These are phyloP conservation scores for Melanogaster broomeanus DNA, from an alignment of 768 basidiomycete species.

Conservation along the genomic window DNA sequence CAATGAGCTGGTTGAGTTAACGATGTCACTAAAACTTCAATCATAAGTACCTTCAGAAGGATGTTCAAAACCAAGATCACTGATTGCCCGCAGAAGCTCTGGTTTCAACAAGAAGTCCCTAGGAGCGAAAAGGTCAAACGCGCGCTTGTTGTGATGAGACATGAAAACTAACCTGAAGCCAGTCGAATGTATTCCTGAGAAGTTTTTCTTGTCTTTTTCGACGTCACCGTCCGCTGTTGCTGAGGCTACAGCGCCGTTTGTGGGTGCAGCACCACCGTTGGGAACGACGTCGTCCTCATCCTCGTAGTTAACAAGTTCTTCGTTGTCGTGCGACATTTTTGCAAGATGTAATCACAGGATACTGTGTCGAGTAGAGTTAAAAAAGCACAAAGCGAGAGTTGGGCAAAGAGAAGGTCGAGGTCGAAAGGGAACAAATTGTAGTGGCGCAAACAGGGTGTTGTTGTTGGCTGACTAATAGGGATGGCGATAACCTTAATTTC, in stretches of 20 bases:
- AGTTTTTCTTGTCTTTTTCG: conserved; percentile 94
- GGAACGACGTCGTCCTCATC: conserved; percentile 82
- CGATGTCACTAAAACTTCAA: background rate
- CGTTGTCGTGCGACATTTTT: conserved; percentile 81
- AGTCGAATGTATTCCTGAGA: conserved; percentile 99
- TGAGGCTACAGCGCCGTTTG: conserved; percentile 49
- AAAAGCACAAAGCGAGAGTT: conserved; percentile 21
- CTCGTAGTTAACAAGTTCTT: conserved; percentile 94
- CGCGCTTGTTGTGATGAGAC: conserved; percentile 2
- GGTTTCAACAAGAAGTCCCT: conserved; percentile 99
- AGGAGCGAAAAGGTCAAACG: conserved; percentile 14
- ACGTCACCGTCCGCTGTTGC: conserved; percentile 50
- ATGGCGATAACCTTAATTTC: conserved; percentile 13
- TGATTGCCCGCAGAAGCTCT: conserved; percentile 94
- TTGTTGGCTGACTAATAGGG: conserved; percentile 29
- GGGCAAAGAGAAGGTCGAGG: conserved; percentile 21
- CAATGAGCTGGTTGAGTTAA: conserved; percentile 1
- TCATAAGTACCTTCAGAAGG: conserved; percentile 88
- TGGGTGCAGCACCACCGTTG: conserved; percentile 50
- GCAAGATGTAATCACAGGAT: conserved; percentile 25
- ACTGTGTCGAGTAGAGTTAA: conserved; percentile 29
- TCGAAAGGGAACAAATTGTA: conserved; percentile 21
- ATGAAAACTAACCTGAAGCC: conserved; percentile 80
- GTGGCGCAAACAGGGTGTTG: conserved; percentile 19
- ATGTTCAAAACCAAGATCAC: conserved; percentile 99